Evolutionary conservation across 768 basidiomycete genomes (phyloP), one percentile per base, ranked within the genome.

Genomic region (Leccinellum rugosiceps): DNA sequence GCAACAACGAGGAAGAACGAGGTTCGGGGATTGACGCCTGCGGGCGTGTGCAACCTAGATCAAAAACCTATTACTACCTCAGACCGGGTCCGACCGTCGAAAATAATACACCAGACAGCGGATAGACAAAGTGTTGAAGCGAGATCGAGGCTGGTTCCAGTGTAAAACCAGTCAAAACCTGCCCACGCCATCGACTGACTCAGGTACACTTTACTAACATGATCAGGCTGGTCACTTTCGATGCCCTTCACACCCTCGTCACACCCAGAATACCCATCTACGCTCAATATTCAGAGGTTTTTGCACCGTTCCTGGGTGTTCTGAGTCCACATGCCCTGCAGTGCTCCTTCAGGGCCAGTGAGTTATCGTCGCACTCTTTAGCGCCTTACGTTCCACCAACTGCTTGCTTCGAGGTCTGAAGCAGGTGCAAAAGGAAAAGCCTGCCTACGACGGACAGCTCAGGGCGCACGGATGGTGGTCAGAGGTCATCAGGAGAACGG

Each of bases 221-320:
- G 64, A 82, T 88, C 68, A 82, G 79, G 9, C 74, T 90, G 7
- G 85, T 91, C 47, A 84, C 87, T n/a, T 92, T 93, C 62, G 91
- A 93, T 64, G 84, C 83, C 1, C 74, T 92, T 25, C 83, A 87
- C 64, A 93, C 91, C n/a, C 76, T 91, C 6, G 76, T 93, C 15
- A 78, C 79, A 3, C 90, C 88, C 19, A 82, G 88, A 6, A 72
- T 72, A 32, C 88, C 91, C 3, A 79, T 93, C 47, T 77, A 87
- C 58, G 76, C 82, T 28, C 89, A 83, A 61, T 82, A 73, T 35
- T 78, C 86, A 0, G 79, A 83, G 59, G 79, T 78, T 3, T 90
- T 93, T 56, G 76, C 79, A 26, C 87, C 88, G 0, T 85, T 81
- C 67, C 72, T 92, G 2, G 90, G 88, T n/a, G 57, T 66, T 2